Evolutionary conservation across 306 rosid species (phyloP), one percentile per base, ranked within the genome.

Genomic region (Cicer judaicum): DNA sequence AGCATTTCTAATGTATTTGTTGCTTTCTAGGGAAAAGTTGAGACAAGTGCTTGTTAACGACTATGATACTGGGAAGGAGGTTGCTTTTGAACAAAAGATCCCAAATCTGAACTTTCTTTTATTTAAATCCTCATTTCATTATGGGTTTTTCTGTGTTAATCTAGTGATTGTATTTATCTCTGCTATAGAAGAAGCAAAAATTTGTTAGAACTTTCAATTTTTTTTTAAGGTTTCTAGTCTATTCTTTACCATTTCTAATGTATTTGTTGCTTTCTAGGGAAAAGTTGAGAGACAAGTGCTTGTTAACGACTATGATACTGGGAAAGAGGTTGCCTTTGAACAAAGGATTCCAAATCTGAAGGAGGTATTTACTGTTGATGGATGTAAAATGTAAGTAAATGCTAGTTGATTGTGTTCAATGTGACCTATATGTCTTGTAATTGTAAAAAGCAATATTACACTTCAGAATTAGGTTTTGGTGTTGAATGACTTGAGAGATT

Each of bases 201-300:
- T 42, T 54, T 10, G 19, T 55, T 2, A 10, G 77, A 70, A 54
- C 38, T 24, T 19, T 46, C n/a, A 44, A 29, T 54, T 19, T 29
- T 39, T 34, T 4, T 42, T 4, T 13, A 38, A 57, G 41, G 48
- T 56, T 73, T 65, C 70, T 46, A 3, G 8, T 49, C 1, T 65
- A 39, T 10, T 74, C 16, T 14, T 14, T 56, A 48, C 14, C 69
- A 40, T 68, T 14, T 72, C 15, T 78, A 75, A 60, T 70, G 41
- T 66, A 39, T 56, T 68, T 47, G 39, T 70, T 82, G 74, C 57
- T 19, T 83, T 71, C 69, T 82, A 91, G 98, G 98, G 91, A 66
- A 67, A 46, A 85, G 86, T 84, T 75, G 98, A 94, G 86, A 87
- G 98, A 74, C 97, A 83, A 83, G 93, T 94, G 60, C 94, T 94